Base-by-base conservation (phyloP, 176 grass and related monocot genomes). In the Oryza glumipatula region DNA sequence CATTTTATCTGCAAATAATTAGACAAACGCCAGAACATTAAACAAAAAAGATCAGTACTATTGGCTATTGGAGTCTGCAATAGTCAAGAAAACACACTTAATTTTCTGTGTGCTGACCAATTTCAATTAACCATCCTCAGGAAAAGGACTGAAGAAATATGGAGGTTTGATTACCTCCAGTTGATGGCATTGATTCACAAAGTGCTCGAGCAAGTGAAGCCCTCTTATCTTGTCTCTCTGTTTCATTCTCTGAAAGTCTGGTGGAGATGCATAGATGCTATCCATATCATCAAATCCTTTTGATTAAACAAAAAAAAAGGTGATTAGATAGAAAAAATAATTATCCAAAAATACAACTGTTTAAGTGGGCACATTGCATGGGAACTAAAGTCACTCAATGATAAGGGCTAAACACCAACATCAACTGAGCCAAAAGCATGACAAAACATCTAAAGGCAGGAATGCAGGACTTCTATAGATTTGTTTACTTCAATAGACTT, bases 211-310 rank as follows among this genome's bases (percentile, higher is more conserved):
- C 86, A 98, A 92, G 81, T 98, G 91, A 90, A 92, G 80, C 60
- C 96, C 96, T 92, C 89, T 98, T 90, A 89, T 88, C 81, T 76
- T 98, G 67, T 98, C 86, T 82, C 81, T 95, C 64, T 89, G 85
- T 49, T 92, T 92, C 89, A 95, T 90, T 30, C 47, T 84, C 39
- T 83, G 79, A 71, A 98, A 98, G 84, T 98, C 96, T 11, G 64
- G 86, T 28, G 96, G 96, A 17, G 96, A 98, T 72, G 93, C 96
- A 88, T 92, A 95, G 61, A 95, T 81, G 76, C 96, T 98, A 78
- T 98, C 91, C 86, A 98, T 89, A 84, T 98, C 96, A 90, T 98
- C 91, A 86, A 95, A 98, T 76, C 89, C 93, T 98, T 88, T 80
- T 76, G 41, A 58, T 79, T 73, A 88, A 36, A 9, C 6, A 33